Evolutionary conservation across 306 rosid genomes (phyloP).

Genomic region (Luffa acutangula): DNA sequence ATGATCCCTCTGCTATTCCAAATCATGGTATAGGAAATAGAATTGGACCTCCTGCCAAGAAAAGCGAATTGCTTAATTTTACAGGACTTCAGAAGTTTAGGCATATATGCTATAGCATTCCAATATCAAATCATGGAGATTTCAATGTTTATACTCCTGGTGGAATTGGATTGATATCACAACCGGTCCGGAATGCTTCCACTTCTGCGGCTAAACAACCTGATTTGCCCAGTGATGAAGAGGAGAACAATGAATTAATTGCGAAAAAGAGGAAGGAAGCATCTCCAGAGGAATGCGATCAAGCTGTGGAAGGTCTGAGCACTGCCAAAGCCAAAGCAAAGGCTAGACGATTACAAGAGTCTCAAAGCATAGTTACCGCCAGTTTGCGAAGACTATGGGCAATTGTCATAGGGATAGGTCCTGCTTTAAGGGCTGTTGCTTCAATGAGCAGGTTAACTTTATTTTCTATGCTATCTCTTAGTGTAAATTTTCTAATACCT

Average conservation of each 20-base stretch:
- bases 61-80: slow-evolving; percentile 9
- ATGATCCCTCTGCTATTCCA: not conserved
- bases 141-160: slow-evolving; percentile 15
- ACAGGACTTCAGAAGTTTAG: slow-evolving; percentile 17
- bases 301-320: slow-evolving; percentile 79
- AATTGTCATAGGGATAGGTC: slow-evolving; percentile 58
- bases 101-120: slow-evolving; percentile 7
- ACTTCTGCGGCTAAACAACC: slow-evolving; percentile 35
- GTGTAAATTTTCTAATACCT: too few relatives aligned
- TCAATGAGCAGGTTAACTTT: slow-evolving; percentile 70
- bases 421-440: slow-evolving; percentile 64
- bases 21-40: not conserved
- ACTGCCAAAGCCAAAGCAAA: slow-evolving; percentile 77
- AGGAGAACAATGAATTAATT: slow-evolving; percentile 22
- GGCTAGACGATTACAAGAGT: slow-evolving; percentile 61
- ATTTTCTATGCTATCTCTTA: too few relatives aligned
- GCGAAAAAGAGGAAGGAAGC: slow-evolving; percentile 61
- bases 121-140: slow-evolving; percentile 10
- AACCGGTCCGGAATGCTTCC: slow-evolving; percentile 30
- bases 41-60: slow-evolving; percentile 5
- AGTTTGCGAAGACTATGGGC: slow-evolving; percentile 46
- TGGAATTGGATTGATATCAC: slow-evolving; percentile 32
- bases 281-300: slow-evolving; percentile 92
- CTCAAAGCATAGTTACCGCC: slow-evolving; percentile 28
- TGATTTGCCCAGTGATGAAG: slow-evolving; percentile 24